These are phyloP conservation scores for Sarocladium oryzae DNA, from an alignment of 2,329 filamentous ascomycete genomes.

Conservation along the genomic window DNA sequence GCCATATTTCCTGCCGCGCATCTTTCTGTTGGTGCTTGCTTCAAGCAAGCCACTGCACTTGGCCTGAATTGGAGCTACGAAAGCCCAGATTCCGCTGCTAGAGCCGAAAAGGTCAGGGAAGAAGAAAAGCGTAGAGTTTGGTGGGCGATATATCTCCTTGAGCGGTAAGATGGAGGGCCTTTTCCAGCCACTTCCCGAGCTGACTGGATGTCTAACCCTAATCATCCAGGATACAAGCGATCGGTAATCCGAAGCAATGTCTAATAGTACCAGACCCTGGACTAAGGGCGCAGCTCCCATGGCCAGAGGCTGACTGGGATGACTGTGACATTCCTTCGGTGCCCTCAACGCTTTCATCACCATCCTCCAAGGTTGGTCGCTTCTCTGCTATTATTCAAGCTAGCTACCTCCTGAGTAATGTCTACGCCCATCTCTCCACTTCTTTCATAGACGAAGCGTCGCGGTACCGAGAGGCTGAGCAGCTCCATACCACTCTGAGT, in stretches of 20 bases:
- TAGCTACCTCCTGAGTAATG: constrained; percentile 8
- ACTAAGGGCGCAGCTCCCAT: constrained; percentile 6
- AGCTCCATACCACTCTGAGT: constrained; percentile 6
- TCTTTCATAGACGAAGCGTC: not conserved
- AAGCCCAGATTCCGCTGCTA: not conserved
- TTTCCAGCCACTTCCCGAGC: not conserved
- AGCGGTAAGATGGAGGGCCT: not conserved
- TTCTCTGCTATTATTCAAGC: constrained; percentile 9
- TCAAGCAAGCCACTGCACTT: constrained; percentile 5
- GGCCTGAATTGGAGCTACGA: constrained; percentile 3
- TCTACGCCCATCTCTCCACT: constrained; percentile 6
- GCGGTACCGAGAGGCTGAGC: not conserved
- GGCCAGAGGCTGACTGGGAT: constrained; percentile 2
- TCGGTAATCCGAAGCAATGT: constrained; percentile 2
- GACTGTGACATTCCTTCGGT: not conserved
- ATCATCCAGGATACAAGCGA: not conserved
- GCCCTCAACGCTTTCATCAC: constrained; percentile 7
- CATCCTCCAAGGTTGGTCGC: constrained; percentile 6
- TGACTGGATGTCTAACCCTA: not conserved
- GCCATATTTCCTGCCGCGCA: constrained; percentile 9
- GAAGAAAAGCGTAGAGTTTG: constrained; percentile 6
- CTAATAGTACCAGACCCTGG: constrained; percentile 5
- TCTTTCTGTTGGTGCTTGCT: constrained; percentile 4
- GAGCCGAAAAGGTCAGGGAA: not conserved
- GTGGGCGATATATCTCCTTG: constrained; percentile 10